These are phyloP conservation scores for Trichoderma sp. DNA, from an alignment of 2,329 filamentous ascomycete genomes.

Conservation along the genomic window DNA sequence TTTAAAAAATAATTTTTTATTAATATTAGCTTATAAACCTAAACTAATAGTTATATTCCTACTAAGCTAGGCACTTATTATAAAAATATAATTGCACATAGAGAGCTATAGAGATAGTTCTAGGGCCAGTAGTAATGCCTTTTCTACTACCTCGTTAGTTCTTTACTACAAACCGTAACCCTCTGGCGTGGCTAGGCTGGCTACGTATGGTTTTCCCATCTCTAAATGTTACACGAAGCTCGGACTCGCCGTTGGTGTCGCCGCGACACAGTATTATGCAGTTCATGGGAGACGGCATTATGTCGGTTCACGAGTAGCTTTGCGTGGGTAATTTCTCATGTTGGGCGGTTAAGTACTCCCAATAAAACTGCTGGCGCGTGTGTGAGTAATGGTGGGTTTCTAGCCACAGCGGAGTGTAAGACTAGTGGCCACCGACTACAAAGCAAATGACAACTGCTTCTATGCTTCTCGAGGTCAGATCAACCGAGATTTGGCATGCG, in stretches of 20 bases:
- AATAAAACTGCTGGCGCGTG: neutral
- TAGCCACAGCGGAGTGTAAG: neutral
- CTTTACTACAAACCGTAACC: neutral
- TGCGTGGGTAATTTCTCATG: neutral
- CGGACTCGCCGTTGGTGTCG: neutral
- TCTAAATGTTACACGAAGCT: neutral
- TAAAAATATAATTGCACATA: neutral
- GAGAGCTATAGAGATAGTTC: neutral
- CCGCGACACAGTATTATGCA: neutral
- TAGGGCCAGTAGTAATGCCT: neutral
- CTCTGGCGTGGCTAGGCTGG: neutral
- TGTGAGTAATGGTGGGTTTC: neutral
- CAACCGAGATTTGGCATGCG: neutral
- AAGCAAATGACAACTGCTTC: neutral
- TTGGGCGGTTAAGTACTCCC: neutral
- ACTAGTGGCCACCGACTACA: neutral
- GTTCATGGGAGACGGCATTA: neutral
- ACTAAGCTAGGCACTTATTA: neutral
- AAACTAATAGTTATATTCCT: too few relatives aligned
- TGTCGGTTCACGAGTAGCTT: neutral
- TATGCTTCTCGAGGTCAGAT: neutral
- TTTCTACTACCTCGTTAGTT: too few relatives aligned
- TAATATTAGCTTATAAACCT: too few relatives aligned
- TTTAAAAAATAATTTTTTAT: too few relatives aligned
- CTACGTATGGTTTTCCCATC: neutral